Evolutionary conservation across 305 asterid species (phyloP), one percentile per base, ranked within the genome.

Genomic region (Solanum hybrid): DNA sequence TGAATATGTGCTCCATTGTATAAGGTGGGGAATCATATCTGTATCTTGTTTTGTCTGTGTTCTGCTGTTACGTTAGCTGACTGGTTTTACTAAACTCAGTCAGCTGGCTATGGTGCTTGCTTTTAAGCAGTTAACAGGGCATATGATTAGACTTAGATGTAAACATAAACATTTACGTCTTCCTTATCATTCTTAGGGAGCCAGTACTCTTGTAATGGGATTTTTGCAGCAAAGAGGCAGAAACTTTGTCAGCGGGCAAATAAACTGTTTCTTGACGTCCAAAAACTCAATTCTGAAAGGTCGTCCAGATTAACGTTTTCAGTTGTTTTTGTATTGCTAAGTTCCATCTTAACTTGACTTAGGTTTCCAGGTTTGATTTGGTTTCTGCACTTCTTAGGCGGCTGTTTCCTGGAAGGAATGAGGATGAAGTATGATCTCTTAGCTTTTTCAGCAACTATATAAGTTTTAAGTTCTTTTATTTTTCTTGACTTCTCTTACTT

Each of bases 361-460:
- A 19, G 85, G 78, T 78, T 90, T 88, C 89, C 98, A 97, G 98
- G 97, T 89, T 89, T 87, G 96, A 95, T 93, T 91, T 94, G 92
- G 94, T 94, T 90, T 89, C 97, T 76, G 87, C 89, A 27, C 96
- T 94, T 91, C 85, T 95, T 86, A 88, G 88, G 87, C 96, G 96
- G 80, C 91, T 96, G 90, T 89, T 91, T 79, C 96, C 95, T 66
- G 89, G 90, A 89, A 90, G 88, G 90, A 90, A 91, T 8, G 92
- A 89, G 89, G 90, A 77, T 37, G 88, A 91, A 89, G 98, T 97
- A 92, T 64, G 95, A 85, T 85, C 45, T 89, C 71, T 87, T 88
- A 91, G 91, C 80, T 86, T n/a, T 87, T 88, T 66, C 76, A 66
- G 72, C 19, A 26, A 60, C 26, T 19, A 34, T 31, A 26, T 87